Conservation (phyloP, 2,329 filamentous ascomycete species). For the Paraphaeosphaeria sporulosa region DNA sequence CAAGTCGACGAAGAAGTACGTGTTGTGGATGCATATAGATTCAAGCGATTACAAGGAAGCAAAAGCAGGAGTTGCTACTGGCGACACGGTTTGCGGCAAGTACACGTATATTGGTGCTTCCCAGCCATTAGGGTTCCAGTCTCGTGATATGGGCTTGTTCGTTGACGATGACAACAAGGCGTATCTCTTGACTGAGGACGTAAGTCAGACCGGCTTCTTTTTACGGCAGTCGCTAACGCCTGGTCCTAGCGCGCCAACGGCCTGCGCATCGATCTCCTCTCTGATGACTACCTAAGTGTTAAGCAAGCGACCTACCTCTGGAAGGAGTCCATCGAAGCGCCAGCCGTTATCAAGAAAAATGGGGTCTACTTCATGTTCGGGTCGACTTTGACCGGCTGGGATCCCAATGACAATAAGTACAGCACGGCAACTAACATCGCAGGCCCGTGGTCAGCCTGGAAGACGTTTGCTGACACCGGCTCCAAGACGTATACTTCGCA, state of each 20-base stretch:
- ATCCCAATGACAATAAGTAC: conserved; percentile 71
- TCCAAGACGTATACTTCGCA: conserved; percentile 68
- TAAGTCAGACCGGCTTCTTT: conserved; percentile 41
- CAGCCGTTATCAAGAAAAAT: conserved; percentile 68
- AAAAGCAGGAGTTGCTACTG: conserved; percentile 69
- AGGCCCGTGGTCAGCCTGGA: conserved; percentile 69
- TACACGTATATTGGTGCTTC: conserved; percentile 62
- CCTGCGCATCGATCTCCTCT: conserved; percentile 65
- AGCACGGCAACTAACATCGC: conserved; percentile 64
- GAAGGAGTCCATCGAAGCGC: conserved; percentile 65
- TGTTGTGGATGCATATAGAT: conserved; percentile 76
- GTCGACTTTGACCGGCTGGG: conserved; percentile 58
- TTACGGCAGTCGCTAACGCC: neutral
- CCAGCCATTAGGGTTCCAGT: conserved; percentile 59
- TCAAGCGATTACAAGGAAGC: conserved; percentile 67
- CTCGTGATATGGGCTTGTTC: conserved; percentile 67
- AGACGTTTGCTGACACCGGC: conserved; percentile 64
- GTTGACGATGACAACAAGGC: conserved; percentile 68
- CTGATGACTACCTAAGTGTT: conserved; percentile 65
- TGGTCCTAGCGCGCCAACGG: conserved; percentile 60
- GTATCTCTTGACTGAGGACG: conserved; percentile 70
- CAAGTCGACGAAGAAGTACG: conserved; percentile 67
- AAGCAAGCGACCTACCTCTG: conserved; percentile 60
- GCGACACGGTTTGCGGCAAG: conserved; percentile 65
- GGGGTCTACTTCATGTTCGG: conserved; percentile 72